A percentile compares a stretch with the other conserved stretches of the same genome.
Conservation (phyloP, 2,329 filamentous ascomycete genomes). For the Coniochaeta ligniaria region DNA sequence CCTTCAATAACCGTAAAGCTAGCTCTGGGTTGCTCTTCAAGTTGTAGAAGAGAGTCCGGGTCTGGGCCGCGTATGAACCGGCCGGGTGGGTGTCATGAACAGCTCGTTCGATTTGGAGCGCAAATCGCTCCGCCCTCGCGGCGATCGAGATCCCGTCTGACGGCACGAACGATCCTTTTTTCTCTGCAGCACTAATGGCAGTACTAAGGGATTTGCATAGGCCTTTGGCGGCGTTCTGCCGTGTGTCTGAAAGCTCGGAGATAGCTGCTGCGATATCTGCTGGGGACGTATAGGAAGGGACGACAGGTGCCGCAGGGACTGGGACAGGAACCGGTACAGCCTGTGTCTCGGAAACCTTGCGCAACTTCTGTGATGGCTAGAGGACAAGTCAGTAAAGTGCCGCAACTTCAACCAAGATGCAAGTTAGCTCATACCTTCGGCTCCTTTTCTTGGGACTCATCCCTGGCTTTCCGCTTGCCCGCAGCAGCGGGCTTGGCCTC, state of each 20-base stretch:
- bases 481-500: constrained; percentile 28
- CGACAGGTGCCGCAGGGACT: constrained; percentile 9
- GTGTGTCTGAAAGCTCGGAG: constrained; percentile 48
- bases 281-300: constrained; percentile 38
- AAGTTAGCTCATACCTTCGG: constrained; percentile 33
- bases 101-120: constrained; percentile 73
- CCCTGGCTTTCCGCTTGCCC: constrained; percentile 50
- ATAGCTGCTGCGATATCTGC: constrained; percentile 44
- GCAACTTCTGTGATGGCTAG: constrained; percentile 40
- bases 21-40: constrained; percentile 82
- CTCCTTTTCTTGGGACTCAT: constrained; percentile 47
- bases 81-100: constrained; percentile 49
- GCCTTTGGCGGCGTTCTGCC: constrained; percentile 63
- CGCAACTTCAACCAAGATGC: background rate
- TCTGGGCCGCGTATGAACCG: constrained; percentile 51
- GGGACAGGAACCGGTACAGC: constrained; percentile 22
- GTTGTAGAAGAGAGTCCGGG: constrained; percentile 75
- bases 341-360: constrained; percentile 48
- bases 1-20: constrained; percentile 65
- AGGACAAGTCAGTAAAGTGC: constrained; percentile 1
- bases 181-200: constrained; percentile 59
- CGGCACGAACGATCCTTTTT: constrained; percentile 55
- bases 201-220: constrained; percentile 63
- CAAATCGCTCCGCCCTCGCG: constrained; percentile 60
- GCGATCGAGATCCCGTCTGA: constrained; percentile 57